phyloP scores from a whole-genome alignment of 345 rosid species.

The Eucalyptus victrix region DNA sequence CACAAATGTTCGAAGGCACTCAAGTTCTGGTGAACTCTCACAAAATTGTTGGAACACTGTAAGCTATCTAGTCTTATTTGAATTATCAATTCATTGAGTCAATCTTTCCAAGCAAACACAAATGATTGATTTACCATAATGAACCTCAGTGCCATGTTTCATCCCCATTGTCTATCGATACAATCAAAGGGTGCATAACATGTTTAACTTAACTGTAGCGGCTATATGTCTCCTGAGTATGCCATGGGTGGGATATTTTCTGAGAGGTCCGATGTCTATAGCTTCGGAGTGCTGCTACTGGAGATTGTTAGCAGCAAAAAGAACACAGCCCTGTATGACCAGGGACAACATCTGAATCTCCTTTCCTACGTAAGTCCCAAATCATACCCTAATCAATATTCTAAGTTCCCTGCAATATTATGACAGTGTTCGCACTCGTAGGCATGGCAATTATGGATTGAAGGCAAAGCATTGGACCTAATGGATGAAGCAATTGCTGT shows the following conservation, averaged over 20 bases:
- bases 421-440: neutral
- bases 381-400: neutral
- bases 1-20: conserved; percentile 4
- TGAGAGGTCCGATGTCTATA: neutral
- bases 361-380: neutral
- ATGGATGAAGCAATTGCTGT: neutral
- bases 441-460: neutral
- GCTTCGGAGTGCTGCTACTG: conserved; percentile 7
- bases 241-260: neutral
- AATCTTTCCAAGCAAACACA: neutral
- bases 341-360: neutral
- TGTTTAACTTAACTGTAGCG: neutral
- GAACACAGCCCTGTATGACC: neutral
- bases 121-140: neutral
- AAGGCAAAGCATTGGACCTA: neutral
- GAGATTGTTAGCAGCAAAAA: conserved; percentile 5
- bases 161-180: neutral
- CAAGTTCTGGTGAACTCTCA: neutral
- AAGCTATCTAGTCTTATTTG: neutral
- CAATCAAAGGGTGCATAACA: neutral
- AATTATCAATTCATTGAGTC: neutral
- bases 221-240: conserved; percentile 12
- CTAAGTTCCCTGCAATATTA: neutral
- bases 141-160: neutral
- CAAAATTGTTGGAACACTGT: conserved; percentile 13